phyloP scores from a whole-genome alignment of 2,329 filamentous ascomycete species.

The Neofusicoccum cordaticola region DNA sequence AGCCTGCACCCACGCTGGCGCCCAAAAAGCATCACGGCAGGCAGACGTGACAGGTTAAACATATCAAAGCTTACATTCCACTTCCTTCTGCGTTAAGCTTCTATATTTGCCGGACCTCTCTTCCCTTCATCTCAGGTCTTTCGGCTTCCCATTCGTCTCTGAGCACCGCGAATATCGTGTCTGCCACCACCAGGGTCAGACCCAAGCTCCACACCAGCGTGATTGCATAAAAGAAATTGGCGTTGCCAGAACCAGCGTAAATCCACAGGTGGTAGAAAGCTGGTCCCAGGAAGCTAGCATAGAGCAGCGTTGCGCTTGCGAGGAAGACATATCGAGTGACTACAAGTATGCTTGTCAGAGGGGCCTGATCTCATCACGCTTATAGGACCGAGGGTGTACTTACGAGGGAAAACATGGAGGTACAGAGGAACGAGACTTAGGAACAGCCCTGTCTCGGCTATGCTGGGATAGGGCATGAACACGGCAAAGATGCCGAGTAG shows the following conservation, averaged over 20 bases:
- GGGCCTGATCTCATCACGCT: background rate
- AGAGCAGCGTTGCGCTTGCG: constrained; percentile 76
- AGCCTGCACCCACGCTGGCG: background rate
- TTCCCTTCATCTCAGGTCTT: constrained; percentile 82
- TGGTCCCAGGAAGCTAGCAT: constrained; percentile 83
- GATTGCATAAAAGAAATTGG: constrained; percentile 99
- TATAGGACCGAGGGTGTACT: constrained; percentile 32
- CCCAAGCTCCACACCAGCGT: constrained; percentile 97
- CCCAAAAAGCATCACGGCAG: background rate
- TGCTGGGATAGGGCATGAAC: constrained; percentile 95
- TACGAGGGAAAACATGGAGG: constrained; percentile 82
- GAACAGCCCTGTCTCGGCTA: constrained; percentile 85
- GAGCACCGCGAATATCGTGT: constrained; percentile 82
- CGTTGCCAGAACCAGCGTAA: constrained; percentile 94
- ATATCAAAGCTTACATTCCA: background rate
- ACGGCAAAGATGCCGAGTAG: constrained; percentile 86
- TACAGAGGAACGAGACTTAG: constrained; percentile 80
- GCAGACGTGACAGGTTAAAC: background rate
- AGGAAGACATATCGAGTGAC: constrained; percentile 94
- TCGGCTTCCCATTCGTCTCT: constrained; percentile 94
- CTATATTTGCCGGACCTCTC: constrained; percentile 82
- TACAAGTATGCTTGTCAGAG: constrained; percentile 28
- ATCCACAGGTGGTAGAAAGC: constrained; percentile 98
- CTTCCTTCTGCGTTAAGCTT: background rate
- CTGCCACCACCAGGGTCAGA: constrained; percentile 79